Percentiles rank a stretch among this genome's conserved stretches.
These are phyloP conservation scores for Babjeviella inositovora DNA, from an alignment of 805 yeast genomes.

Conservation along the genomic window DNA sequence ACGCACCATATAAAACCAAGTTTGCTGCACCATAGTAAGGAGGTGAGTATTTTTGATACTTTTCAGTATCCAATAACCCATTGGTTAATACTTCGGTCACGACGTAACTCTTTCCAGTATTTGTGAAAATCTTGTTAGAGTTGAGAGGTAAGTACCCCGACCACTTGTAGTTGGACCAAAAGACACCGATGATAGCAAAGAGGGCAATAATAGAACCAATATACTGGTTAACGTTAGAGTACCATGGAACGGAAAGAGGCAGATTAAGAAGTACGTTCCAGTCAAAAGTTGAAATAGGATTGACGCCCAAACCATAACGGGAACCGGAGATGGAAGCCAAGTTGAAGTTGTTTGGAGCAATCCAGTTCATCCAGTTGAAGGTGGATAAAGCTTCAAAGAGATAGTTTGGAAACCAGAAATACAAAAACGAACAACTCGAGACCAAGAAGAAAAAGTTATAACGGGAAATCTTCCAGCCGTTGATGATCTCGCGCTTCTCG, in stretches of 20 bases:
- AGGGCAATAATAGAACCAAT: constrained; percentile 15
- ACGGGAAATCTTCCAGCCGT: constrained; percentile 15
- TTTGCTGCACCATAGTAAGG: constrained; percentile 54
- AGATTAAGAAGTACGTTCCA: constrained; percentile 22
- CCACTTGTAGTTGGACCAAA: constrained; percentile 23
- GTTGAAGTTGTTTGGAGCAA: constrained; percentile 28
- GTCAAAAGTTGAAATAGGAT: constrained; percentile 37
- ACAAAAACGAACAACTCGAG: constrained; percentile 15
- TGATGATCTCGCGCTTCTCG: constrained; percentile 12
- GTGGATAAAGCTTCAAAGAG: constrained; percentile 20
- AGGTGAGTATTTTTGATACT: constrained; percentile 40
- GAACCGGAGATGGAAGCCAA: constrained; percentile 33
- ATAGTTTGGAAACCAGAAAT: constrained; percentile 28
- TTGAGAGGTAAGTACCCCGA: constrained; percentile 22
- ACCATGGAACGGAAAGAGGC: constrained; percentile 28
- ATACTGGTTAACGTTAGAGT: constrained; percentile 11
- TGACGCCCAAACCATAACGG: constrained; percentile 27
- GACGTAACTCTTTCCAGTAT: constrained; percentile 28
- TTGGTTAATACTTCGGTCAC: constrained; percentile 28
- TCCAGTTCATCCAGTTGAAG: constrained; percentile 46
- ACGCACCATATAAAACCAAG: constrained; percentile 39
- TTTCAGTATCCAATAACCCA: constrained; percentile 23
- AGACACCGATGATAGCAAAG: constrained; percentile 13
- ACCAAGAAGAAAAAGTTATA: constrained; percentile 15
- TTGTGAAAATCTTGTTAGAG: constrained; percentile 33